Evolutionary conservation across 768 basidiomycete species (phyloP).

Genomic region (Phylloporus scabripes): DNA sequence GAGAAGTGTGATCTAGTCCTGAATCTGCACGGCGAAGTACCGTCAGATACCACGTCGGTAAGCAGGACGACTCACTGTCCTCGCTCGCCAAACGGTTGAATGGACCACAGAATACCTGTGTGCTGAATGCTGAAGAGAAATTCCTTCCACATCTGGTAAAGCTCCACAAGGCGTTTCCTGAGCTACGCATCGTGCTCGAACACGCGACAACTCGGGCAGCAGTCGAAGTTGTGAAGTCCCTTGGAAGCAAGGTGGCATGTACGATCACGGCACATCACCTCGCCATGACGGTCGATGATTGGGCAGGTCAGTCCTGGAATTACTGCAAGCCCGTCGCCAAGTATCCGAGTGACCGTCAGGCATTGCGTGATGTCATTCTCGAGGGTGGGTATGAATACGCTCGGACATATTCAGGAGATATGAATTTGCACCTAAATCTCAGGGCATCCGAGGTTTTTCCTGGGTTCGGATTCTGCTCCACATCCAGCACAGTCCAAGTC

Average conservation of each 20-base stretch:
- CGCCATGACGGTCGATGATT: constrained; percentile 89
- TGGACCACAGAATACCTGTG: constrained; percentile 66
- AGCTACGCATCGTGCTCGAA: constrained; percentile 91
- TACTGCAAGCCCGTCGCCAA: constrained; percentile 99
- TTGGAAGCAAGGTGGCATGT: constrained; percentile 83
- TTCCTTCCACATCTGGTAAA: constrained; percentile 86
- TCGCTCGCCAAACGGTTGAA: neutral
- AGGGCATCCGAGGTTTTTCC: constrained; percentile 94
- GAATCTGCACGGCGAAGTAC: constrained; percentile 95
- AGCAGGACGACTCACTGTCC: constrained; percentile 18
- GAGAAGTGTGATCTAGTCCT: constrained; percentile 90
- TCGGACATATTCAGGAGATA: neutral
- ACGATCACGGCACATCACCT: constrained; percentile 98
- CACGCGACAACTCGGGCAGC: constrained; percentile 94
- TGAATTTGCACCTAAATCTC: constrained; percentile 1
- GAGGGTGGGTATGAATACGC: constrained; percentile 47
- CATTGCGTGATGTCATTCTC: constrained; percentile 68
- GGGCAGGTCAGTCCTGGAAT: constrained; percentile 92
- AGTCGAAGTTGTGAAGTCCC: constrained; percentile 75
- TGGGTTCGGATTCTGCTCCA: constrained; percentile 95
- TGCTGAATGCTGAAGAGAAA: constrained; percentile 86
- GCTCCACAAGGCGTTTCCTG: constrained; percentile 80
- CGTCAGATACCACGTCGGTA: constrained; percentile 67
- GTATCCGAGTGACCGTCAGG: constrained; percentile 84
- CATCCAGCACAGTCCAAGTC: constrained; percentile 71